phyloP scores from a whole-genome alignment of 805 yeast species.

The Kodamaea laetipori region DNA sequence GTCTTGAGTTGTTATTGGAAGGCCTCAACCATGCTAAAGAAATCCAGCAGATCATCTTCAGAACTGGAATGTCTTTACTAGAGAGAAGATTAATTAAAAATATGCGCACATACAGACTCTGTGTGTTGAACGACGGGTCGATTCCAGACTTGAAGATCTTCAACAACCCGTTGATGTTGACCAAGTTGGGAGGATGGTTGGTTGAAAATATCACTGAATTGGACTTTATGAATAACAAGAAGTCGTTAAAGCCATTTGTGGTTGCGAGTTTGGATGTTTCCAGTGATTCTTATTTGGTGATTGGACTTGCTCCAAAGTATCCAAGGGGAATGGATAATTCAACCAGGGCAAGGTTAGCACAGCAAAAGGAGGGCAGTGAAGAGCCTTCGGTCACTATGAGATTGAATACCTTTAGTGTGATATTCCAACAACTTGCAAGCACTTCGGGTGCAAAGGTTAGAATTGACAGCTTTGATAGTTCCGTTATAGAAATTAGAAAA shows the following conservation, averaged over 20 bases:
- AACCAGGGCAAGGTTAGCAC: conserved; percentile 33
- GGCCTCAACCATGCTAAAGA: conserved; percentile 86
- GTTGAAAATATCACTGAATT: conserved; percentile 85
- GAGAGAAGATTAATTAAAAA: conserved; percentile 81
- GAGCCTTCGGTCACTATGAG: conserved; percentile 47
- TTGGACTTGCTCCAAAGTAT: conserved; percentile 85
- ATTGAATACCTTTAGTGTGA: conserved; percentile 82
- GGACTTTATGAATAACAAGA: conserved; percentile 44
- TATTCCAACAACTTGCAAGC: conserved; percentile 85
- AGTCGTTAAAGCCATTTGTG: conserved; percentile 69
- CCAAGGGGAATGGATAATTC: conserved; percentile 49
- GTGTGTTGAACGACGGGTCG: conserved; percentile 78
- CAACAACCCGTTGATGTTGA: conserved; percentile 81
- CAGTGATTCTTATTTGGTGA: conserved; percentile 78
- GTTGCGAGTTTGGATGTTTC: conserved; percentile 77
- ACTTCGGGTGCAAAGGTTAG: conserved; percentile 85
- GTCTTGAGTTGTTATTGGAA: conserved; percentile 55
- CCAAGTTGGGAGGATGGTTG: conserved; percentile 88
- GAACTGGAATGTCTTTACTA: conserved; percentile 85
- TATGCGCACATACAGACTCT: conserved; percentile 76
- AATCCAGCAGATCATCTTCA: conserved; percentile 80
- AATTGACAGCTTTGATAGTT: conserved; percentile 92
- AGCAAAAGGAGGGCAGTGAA: conserved; percentile 27
- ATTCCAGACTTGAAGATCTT: conserved; percentile 76
- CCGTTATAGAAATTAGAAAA: conserved; percentile 84